A percentile compares a stretch with the other conserved stretches of the same genome.
Evolutionary conservation across 2,329 filamentous ascomycete genomes (phyloP).

Genomic region (Thermochaetoides dissita): DNA sequence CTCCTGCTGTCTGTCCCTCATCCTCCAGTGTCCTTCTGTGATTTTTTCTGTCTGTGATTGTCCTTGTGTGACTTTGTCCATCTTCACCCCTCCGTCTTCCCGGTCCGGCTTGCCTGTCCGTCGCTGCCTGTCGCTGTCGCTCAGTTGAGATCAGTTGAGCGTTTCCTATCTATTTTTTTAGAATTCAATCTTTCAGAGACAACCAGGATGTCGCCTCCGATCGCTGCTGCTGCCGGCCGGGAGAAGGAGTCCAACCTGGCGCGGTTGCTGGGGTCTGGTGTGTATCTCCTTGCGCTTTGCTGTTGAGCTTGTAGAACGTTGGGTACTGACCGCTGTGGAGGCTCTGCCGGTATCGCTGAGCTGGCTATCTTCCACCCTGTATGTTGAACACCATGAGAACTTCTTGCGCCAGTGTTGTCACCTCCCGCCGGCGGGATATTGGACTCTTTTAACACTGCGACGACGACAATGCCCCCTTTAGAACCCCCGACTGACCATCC

Average conservation of each 20-base stretch:
- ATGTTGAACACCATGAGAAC: constrained; percentile 21
- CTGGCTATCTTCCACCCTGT: constrained; percentile 86
- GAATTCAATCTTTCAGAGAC: background rate
- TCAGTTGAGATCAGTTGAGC: too few species aligned
- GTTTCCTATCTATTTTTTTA: background rate
- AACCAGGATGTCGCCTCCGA: constrained; percentile 44
- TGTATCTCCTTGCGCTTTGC: constrained; percentile 7
- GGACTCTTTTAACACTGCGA: background rate
- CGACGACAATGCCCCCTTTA: background rate
- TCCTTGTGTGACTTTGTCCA: background rate
- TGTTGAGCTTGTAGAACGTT: background rate
- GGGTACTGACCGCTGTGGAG: constrained; percentile 30
- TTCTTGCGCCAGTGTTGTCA: too few species aligned
- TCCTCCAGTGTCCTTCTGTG: background rate
- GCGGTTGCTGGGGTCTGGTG: constrained; percentile 83
- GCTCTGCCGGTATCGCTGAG: constrained; percentile 84
- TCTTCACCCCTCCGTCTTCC: too few species aligned
- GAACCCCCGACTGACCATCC: constrained; percentile 5
- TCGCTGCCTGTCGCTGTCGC: too few species aligned
- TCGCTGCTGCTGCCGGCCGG: constrained; percentile 27
- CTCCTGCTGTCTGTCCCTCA: background rate
- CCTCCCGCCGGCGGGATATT: background rate
- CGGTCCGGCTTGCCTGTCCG: too few species aligned
- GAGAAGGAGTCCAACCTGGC: constrained; percentile 82
- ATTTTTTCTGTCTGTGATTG: background rate